Percentiles rank a stretch among this genome's conserved stretches.
Evolutionary conservation across 192 early-diverging fungal genomes (phyloP).

Genomic region (Cetraspora pellucida): DNA sequence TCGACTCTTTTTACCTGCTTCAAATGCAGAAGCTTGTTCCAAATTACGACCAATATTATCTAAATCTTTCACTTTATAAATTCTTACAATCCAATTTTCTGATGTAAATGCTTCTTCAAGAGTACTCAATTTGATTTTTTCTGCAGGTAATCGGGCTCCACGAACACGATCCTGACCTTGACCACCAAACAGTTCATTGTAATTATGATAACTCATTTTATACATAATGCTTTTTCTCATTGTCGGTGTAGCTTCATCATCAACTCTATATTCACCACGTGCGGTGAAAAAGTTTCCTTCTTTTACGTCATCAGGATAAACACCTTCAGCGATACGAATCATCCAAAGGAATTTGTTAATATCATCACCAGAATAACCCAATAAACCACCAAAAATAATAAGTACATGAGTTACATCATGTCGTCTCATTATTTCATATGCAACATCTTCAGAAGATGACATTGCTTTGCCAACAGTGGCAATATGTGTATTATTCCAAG

Average conservation of each 20-base stretch:
- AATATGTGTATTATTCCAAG: slow-evolving; percentile 99
- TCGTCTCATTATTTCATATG: slow-evolving; percentile 86
- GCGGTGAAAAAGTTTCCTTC: slow-evolving; percentile 88
- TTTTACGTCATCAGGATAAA: slow-evolving; percentile 93
- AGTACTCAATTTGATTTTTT: slow-evolving; percentile 77
- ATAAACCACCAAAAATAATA: slow-evolving; percentile 93
- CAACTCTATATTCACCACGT: slow-evolving; percentile 90
- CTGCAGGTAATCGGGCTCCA: slow-evolving; percentile 67
- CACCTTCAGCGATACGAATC: slow-evolving; percentile 97
- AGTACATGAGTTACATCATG: slow-evolving; percentile 98
- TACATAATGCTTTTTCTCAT: slow-evolving; percentile 96
- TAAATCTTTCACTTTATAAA: slow-evolving; percentile 96
- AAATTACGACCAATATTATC: slow-evolving; percentile 88
- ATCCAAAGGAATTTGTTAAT: slow-evolving; percentile 99
- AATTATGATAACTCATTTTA: slow-evolving; percentile 97
- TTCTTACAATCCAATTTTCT: slow-evolving; percentile 98
- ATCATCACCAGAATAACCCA: slow-evolving; percentile 99
- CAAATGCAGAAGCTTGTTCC: slow-evolving; percentile 63
- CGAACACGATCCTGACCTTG: slow-evolving; percentile 86
- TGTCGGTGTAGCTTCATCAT: slow-evolving; percentile 81
- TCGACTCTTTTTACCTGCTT: slow-evolving; percentile 45
- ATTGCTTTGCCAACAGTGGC: slow-evolving; percentile 95
- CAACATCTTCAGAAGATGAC: slow-evolving; percentile 86
- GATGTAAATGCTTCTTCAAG: slow-evolving; percentile 95
- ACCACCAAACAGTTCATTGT: slow-evolving; percentile 83